Evolutionary conservation across 2,329 filamentous ascomycete species (phyloP), one percentile per base, ranked within the genome.

Genomic region (Aspergillus japonicus): DNA sequence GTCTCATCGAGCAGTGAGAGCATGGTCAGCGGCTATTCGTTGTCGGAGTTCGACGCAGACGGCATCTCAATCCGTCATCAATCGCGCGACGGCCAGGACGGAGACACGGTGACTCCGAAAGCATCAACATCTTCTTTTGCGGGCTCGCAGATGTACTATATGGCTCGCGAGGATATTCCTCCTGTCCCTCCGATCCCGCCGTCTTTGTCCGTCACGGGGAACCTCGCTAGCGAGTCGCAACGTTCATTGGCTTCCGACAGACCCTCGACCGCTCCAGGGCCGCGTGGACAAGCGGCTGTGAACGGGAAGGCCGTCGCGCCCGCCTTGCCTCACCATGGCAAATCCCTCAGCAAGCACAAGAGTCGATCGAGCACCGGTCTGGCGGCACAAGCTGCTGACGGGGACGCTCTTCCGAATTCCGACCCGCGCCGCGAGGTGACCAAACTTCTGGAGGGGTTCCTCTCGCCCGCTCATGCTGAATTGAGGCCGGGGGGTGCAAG

Each of bases 141-240:
- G 53, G 56, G 56, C 24, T 26, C 58, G 39, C 54, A 56, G 29
- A 39, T 50, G 19, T 60, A 57, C 52, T 42, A 55, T 55, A 44
- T 61, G 6, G 62, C 66, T 49, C 64, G 68, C 7, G 66, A 74
- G n/a, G 71, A 69, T 39, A 76, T 81, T n/a, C 78, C 78, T 2
- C 78, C 79, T 12, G 78, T 81, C 4, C 79, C 79, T 12, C 79
- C 79, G 21, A 73, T 80, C n/a, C 78, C 78, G 14, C 66, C 71
- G 0, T 71, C 71, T 5, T 67, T 81, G 35, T 69, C 75, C 35
- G 71, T 80, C 19, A 77, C 77, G 2, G 77, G 76, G 26, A 74
- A 75, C n/a, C 78, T 76, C 60, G 74, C 77, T 2, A 71, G 72
- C 16, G 77, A 78, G 60, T 72, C 72, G 21, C 70, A 73, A 47